Evolutionary conservation across 208 protist species (phyloP).

Genomic region (Naegleria lovaniensis): DNA sequence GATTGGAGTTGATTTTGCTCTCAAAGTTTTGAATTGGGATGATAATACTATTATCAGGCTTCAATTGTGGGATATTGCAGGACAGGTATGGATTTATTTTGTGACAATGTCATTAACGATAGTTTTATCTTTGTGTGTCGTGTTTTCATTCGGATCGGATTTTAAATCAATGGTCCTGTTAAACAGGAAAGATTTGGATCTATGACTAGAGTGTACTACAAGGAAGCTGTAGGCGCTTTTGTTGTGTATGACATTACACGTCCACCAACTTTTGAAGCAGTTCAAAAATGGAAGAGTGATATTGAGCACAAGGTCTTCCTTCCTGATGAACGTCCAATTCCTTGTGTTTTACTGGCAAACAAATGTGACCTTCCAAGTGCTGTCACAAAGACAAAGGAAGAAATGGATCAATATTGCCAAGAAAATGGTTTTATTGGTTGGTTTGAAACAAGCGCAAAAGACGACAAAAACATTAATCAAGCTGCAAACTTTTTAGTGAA

Average conservation of each 20-base stretch:
- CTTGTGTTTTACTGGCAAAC: conserved; percentile 40
- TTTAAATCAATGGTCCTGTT: no score
- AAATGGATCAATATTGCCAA: conserved; percentile 49
- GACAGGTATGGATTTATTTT: neutral
- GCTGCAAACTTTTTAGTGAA: conserved; percentile 44
- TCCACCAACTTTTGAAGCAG: conserved; percentile 48
- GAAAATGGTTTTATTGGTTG: conserved; percentile 50
- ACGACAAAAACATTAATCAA: conserved; percentile 49
- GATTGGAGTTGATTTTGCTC: conserved; percentile 63
- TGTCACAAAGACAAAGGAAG: conserved; percentile 26
- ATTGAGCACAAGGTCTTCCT: conserved; percentile 52
- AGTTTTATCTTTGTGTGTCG: no score
- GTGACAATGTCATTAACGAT: neutral
- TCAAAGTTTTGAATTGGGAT: conserved; percentile 54
- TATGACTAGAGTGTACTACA: conserved; percentile 60
- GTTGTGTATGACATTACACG: conserved; percentile 55
- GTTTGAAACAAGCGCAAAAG: conserved; percentile 53
- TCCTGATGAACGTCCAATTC: conserved; percentile 23
- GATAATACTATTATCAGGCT: conserved; percentile 46
- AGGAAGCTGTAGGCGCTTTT: conserved; percentile 54
- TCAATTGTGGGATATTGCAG: conserved; percentile 45
- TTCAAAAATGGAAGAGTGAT: conserved; percentile 56
- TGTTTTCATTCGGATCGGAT: no score
- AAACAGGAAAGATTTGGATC: conserved; percentile 50
- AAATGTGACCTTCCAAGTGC: conserved; percentile 38